Conservation (phyloP, 2,329 filamentous ascomycete genomes). For the Thermothelomyces thermophilus region DNA sequence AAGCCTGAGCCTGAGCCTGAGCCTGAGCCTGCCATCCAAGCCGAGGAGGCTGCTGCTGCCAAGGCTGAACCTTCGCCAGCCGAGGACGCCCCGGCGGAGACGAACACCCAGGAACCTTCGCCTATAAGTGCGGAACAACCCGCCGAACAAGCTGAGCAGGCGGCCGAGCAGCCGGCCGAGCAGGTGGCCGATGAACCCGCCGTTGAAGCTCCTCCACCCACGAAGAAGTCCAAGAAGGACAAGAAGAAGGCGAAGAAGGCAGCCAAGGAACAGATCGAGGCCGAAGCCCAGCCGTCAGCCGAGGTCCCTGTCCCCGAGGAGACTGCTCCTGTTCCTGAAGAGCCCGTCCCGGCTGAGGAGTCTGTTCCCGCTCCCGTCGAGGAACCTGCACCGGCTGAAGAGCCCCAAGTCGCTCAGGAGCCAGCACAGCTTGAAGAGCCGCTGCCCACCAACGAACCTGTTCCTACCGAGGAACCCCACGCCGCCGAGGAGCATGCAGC, state of each 20-base stretch:
- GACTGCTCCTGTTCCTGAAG: not conserved
- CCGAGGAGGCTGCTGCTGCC: not conserved
- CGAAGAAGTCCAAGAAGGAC: slow-evolving; percentile 33
- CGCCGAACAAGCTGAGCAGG: not conserved
- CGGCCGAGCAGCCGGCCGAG: not conserved
- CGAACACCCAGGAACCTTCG: not conserved
- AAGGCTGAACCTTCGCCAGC: not conserved
- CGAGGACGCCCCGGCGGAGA: not conserved
- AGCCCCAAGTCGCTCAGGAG: not conserved
- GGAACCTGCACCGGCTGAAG: not conserved
- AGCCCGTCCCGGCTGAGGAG: not conserved
- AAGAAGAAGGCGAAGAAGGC: slow-evolving; percentile 21
- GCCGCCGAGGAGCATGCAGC: not conserved
- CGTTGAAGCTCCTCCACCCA: slow-evolving; percentile 9
- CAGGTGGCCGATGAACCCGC: not conserved
- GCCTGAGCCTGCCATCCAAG: not conserved
- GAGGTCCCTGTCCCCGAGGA: not conserved
- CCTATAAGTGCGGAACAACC: not conserved
- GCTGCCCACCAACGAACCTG: not conserved
- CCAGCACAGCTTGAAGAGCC: not conserved
- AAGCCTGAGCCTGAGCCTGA: not conserved
- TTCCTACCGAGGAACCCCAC: not conserved
- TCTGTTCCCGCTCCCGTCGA: not conserved
- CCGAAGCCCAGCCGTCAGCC: not conserved
- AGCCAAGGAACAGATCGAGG: slow-evolving; percentile 8